Evolutionary conservation across 768 basidiomycete species (phyloP), one percentile per base, ranked within the genome.

Genomic region (Infundibulicybe gibba): DNA sequence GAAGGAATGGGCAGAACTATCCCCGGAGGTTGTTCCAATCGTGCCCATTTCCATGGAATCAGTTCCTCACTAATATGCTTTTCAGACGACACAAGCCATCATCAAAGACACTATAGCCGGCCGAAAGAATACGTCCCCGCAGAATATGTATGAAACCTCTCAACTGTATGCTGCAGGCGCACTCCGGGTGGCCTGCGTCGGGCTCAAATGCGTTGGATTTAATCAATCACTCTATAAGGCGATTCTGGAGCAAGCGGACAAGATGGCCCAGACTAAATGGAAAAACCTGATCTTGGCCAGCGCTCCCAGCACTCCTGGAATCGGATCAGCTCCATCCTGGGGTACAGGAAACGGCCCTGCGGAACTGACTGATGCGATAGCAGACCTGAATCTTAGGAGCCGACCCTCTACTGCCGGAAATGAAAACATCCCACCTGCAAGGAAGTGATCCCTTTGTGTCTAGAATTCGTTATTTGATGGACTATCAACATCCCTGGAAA

Each of bases 161-260:
- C 87, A 90, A 59, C 75, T 90, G 30, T 90, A 89, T 58, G 70
- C 75, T 4, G 82, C 72, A 1, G 87, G 88, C 2, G 87, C 87
- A 19, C 72, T 90, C 40, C 82, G 78, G 50, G 77, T 87, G 17
- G 83, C 83, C 12, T 90, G 87, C 54, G 66, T 90, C 47, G 88
- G 79, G 3, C 65, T 90, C 40, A 84, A 85, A 52, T 90, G 88
- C 60, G 74, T 87, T 43, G 84, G 87, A 2, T 90, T 90, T 72
- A 87, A 80, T 62, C 72, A 80, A 47, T 63, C 65, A 25, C 68
- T 88, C 55, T 90, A 89, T 61, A 72, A 71, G 39, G 74, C 77
- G 11, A 67, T 89, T 32, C 68, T 89, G 39, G 85, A 86, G 33
- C 83, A 86, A 49, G 79, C 84, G 40, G 66, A 64, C 31, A 70